Percentiles rank a stretch among this genome's conserved stretches.
These are phyloP conservation scores for Sclerotinia trifoliorum DNA, from an alignment of 2,329 filamentous ascomycete species.

Conservation along the genomic window DNA sequence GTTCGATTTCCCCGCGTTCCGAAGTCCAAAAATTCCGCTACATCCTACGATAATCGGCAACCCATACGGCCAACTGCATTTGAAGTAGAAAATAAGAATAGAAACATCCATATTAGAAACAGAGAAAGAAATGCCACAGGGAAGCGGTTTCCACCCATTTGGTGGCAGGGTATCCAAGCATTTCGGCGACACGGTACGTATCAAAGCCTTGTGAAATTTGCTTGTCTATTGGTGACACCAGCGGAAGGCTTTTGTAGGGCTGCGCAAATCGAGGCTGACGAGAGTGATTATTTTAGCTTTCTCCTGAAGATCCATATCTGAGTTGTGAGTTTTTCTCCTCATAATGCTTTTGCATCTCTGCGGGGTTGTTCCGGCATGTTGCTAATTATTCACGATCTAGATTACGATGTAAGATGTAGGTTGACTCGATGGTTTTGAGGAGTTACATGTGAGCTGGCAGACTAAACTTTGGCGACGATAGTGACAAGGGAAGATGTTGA, in stretches of 20 bases:
- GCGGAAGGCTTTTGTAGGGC: background rate
- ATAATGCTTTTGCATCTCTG: background rate
- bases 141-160: conserved; percentile 53
- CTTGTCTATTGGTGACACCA: conserved; percentile 1
- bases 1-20: conserved; percentile 15
- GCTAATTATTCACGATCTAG: conserved; percentile 42
- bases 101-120: background rate
- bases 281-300: conserved; percentile 42
- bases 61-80: background rate
- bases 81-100: background rate
- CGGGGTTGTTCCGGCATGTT: conserved; percentile 4
- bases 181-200: conserved; percentile 50
- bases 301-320: conserved; percentile 66
- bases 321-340: conserved; percentile 57
- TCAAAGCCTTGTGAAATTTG: background rate
- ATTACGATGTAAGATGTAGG: conserved; percentile 63
- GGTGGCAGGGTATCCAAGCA: conserved; percentile 50
- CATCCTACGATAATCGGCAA: background rate
- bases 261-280: background rate
- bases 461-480: conserved; percentile 42
- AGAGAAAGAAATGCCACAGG: conserved; percentile 13
- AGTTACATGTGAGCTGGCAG: too few relatives aligned
- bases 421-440: conserved; percentile 23
- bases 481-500: conserved; percentile 89
- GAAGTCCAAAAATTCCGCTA: conserved; percentile 5